A percentile compares a stretch with the other conserved stretches of the same genome.
These are phyloP conservation scores for Emydomyces testavorans DNA, from an alignment of 2,329 filamentous ascomycete genomes.

Conservation along the genomic window DNA sequence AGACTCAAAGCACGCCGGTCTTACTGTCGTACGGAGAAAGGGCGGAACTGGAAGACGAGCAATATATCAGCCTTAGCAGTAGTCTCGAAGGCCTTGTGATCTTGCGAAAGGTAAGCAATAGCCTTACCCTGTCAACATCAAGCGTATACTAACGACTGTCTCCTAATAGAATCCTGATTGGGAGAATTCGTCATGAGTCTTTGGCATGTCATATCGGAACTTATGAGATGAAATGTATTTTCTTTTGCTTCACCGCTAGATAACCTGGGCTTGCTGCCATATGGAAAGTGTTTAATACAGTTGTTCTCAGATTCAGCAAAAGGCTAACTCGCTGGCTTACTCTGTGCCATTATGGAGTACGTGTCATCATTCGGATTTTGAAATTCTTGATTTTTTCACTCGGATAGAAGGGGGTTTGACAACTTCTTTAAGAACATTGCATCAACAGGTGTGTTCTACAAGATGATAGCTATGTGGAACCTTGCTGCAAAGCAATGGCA, in stretches of 20 bases:
- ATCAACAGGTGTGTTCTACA: no score
- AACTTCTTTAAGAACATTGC: no score
- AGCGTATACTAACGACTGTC: slow-evolving; percentile 19
- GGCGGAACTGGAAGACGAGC: slow-evolving; percentile 92
- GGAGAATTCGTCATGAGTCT: slow-evolving; percentile 24
- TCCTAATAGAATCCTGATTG: slow-evolving; percentile 36
- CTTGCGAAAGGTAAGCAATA: slow-evolving; percentile 69
- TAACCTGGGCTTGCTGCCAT: not conserved
- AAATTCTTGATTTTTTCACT: no score
- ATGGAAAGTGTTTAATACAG: slow-evolving; percentile 1
- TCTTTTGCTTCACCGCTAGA: slow-evolving; percentile 6
- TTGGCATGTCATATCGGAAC: slow-evolving; percentile 1
- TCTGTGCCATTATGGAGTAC: not conserved
- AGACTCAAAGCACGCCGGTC: slow-evolving; percentile 98
- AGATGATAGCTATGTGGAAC: no score
- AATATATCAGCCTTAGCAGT: slow-evolving; percentile 85
- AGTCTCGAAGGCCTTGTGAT: slow-evolving; percentile 92
- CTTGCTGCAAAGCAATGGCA: no score
- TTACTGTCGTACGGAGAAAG: slow-evolving; percentile 88
- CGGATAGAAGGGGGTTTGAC: no score
- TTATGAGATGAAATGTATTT: slow-evolving; percentile 6
- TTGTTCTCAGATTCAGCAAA: not conserved
- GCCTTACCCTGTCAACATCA: not conserved
- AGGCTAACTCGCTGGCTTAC: not conserved
- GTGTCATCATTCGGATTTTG: not conserved